Conservation (phyloP, 192 early-diverging fungal species). For the Mortierella hygrophila region DNA sequence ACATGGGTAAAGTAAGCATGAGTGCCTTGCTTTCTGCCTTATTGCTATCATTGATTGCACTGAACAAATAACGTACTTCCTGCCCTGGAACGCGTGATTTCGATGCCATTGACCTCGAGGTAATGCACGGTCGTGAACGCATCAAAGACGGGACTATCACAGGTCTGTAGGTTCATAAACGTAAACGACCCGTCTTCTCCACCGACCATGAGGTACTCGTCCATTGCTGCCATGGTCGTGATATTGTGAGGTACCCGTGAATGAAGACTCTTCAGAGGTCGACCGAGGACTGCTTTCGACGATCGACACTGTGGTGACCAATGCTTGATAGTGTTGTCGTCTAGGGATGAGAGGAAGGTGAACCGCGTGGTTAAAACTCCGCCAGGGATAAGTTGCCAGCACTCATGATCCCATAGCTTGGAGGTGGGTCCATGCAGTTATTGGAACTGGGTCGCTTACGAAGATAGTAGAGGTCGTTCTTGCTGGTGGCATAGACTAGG, state of each 20-base stretch:
- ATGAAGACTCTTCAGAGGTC: constrained; percentile 16
- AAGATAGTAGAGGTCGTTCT: constrained; percentile 51
- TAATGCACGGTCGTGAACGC: constrained; percentile 14
- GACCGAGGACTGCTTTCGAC: constrained; percentile 45
- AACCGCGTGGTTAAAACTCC: background rate
- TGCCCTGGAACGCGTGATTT: constrained; percentile 39
- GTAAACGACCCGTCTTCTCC: constrained; percentile 41
- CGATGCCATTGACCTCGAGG: constrained; percentile 43
- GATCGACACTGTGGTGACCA: constrained; percentile 61
- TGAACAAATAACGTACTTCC: constrained; percentile 31
- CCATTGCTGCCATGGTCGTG: constrained; percentile 46
- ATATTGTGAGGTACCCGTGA: constrained; percentile 4
- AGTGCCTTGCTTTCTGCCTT: background rate
- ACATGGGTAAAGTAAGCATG: background rate
- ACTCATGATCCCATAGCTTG: no score
- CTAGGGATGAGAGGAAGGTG: constrained; percentile 25
- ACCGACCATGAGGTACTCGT: constrained; percentile 26
- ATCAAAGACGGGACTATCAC: constrained; percentile 22
- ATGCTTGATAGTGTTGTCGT: constrained; percentile 52
- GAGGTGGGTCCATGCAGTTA: no score
- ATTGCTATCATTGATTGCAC: background rate
- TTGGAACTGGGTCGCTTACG: constrained; percentile 5
- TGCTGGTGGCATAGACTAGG: constrained; percentile 41
- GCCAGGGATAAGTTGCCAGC: background rate
- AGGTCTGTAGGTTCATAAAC: constrained; percentile 38